phyloP scores from a whole-genome alignment of 1,284 basidiomycete species.

The Sanghuangporus weigelae region DNA sequence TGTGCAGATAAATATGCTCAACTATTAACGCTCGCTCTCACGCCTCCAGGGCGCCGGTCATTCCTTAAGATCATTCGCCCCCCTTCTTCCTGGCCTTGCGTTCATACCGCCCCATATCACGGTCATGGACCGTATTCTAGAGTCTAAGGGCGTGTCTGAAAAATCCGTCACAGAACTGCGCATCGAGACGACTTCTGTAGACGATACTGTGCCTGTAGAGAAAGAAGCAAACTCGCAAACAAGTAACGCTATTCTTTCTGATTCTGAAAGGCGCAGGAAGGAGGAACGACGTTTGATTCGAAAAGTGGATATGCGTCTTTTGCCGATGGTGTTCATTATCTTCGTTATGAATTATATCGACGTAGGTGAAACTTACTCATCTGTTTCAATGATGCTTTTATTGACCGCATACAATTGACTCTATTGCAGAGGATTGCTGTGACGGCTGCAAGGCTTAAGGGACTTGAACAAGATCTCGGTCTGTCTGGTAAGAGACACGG shows the following conservation, averaged over 20 bases:
- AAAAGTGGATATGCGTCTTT: constrained; percentile 51
- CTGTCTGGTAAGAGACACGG: constrained; percentile 36
- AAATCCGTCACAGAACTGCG: neutral
- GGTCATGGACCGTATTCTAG: too few relatives aligned
- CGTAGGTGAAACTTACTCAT: constrained; percentile 28
- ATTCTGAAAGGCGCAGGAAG: constrained; percentile 2
- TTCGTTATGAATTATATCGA: constrained; percentile 70
- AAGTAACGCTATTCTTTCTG: constrained; percentile 29
- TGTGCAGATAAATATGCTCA: neutral
- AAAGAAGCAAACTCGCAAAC: neutral
- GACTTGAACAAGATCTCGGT: constrained; percentile 51
- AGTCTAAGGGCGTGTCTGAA: too few relatives aligned
- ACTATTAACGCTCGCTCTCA: too few relatives aligned
- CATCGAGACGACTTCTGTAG: neutral
- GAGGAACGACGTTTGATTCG: constrained; percentile 41
- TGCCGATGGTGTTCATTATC: constrained; percentile 57
- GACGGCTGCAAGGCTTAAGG: constrained; percentile 54
- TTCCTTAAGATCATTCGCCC: neutral
- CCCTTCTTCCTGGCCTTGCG: too few relatives aligned
- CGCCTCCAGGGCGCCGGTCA: neutral
- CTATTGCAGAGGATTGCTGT: constrained; percentile 49
- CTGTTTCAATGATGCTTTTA: neutral
- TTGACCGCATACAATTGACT: neutral
- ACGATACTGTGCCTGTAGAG: neutral
- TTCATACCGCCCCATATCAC: too few relatives aligned